A percentile compares a stretch with the other conserved stretches of the same genome.
Evolutionary conservation across 2,329 filamentous ascomycete genomes (phyloP).

Genomic region (Daldinia eschscholtzii): DNA sequence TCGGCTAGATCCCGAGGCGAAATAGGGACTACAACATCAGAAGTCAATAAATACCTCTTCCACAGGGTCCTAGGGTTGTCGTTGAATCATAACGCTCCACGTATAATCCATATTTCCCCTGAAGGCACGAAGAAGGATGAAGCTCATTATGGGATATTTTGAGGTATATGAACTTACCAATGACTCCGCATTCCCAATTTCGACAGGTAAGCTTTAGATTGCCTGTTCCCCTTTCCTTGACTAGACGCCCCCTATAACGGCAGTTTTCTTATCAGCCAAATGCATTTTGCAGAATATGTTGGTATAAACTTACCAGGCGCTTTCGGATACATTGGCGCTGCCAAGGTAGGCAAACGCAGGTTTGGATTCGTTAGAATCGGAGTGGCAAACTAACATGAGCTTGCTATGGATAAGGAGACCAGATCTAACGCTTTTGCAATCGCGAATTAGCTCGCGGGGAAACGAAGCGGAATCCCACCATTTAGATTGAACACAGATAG

Average conservation of each 20-base stretch:
- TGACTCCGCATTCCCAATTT: slow-evolving; percentile 96
- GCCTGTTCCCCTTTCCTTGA: slow-evolving; percentile 75
- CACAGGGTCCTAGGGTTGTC: not conserved
- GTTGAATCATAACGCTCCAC: not conserved
- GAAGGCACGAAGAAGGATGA: slow-evolving; percentile 6
- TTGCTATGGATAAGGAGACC: slow-evolving; percentile 93
- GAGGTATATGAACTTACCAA: slow-evolving; percentile 55
- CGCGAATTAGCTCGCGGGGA: slow-evolving; percentile 77
- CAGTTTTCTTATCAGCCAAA: slow-evolving; percentile 28
- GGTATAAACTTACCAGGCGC: slow-evolving; percentile 78
- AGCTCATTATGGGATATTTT: not conserved
- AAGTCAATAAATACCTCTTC: slow-evolving; percentile 14
- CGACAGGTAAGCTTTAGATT: slow-evolving; percentile 82
- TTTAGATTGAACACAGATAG: slow-evolving; percentile 80
- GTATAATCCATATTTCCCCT: not conserved
- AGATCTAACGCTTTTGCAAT: slow-evolving; percentile 77
- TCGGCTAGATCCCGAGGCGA: slow-evolving; percentile 41
- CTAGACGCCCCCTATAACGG: slow-evolving; percentile 76
- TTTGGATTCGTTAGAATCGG: slow-evolving; percentile 41
- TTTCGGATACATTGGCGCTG: slow-evolving; percentile 92
- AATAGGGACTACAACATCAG: slow-evolving; percentile 64
- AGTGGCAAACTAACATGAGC: slow-evolving; percentile 66
- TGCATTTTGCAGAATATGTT: not conserved
- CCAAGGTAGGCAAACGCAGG: slow-evolving; percentile 86
- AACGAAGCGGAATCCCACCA: slow-evolving; percentile 80